phyloP scores from a whole-genome alignment of 164 flowering plant species.

The Kalanchoe fedtschenkoi region DNA sequence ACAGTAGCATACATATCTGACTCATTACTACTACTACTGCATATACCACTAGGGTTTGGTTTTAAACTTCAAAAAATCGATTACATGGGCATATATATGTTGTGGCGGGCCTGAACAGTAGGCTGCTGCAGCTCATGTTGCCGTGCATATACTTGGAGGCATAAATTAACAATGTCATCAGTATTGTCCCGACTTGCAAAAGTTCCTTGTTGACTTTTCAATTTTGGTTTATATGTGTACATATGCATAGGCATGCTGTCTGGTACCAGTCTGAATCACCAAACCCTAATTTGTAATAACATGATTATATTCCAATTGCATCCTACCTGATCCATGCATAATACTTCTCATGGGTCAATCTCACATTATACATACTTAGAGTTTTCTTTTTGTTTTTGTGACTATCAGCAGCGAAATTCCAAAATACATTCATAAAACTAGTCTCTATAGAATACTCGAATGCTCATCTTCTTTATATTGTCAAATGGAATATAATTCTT shows the following conservation, averaged over 20 bases:
- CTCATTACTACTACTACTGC: no score
- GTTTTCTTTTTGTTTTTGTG: neutral
- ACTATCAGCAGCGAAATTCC: no score
- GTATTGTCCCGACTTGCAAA: neutral
- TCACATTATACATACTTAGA: no score
- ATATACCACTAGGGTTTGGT: neutral
- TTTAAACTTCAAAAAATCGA: neutral
- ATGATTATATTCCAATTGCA: slow-evolving; percentile 1
- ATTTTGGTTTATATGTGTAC: no score
- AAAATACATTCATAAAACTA: no score
- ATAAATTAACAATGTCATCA: slow-evolving; percentile 1
- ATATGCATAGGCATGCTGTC: neutral
- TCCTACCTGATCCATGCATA: neutral
- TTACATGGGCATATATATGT: no score
- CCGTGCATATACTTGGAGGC: neutral
- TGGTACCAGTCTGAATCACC: neutral
- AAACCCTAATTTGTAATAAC: neutral
- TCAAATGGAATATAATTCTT: no score
- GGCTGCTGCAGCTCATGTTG: neutral
- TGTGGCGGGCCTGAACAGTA: no score
- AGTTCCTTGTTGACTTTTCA: slow-evolving; percentile 1
- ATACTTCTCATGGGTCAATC: neutral
- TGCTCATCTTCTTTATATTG: no score
- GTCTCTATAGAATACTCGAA: no score
- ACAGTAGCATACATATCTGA: slow-evolving; percentile 5